Percentiles rank a stretch among this genome's conserved stretches.
These are phyloP conservation scores for Panicum virgatum DNA, from an alignment of 202 grass and related monocot genomes.

Conservation along the genomic window DNA sequence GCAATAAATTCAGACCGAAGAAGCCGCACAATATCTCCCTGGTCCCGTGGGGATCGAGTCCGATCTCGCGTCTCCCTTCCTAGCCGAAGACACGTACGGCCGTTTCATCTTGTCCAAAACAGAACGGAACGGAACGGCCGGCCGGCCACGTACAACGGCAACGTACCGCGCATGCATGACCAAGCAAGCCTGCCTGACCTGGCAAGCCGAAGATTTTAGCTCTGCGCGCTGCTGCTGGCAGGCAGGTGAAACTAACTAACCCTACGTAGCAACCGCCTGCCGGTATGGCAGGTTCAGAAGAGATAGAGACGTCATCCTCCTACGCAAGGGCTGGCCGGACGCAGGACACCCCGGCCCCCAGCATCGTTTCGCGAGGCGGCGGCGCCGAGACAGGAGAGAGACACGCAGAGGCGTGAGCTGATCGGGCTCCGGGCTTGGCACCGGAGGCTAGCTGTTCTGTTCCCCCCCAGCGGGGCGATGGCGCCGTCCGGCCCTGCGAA, in stretches of 20 bases:
- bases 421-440: neutral
- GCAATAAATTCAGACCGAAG: too few species aligned
- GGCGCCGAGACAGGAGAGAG: neutral
- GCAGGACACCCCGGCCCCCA: too few species aligned
- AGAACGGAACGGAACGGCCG: neutral
- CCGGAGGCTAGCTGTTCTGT: neutral
- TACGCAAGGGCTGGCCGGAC: too few species aligned
- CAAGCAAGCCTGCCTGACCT: too few species aligned
- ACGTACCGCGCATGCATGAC: neutral
- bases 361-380: neutral
- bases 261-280: too few species aligned
- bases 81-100: neutral
- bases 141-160: neutral
- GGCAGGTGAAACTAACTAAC: too few species aligned
- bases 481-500: neutral
- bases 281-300: too few species aligned
- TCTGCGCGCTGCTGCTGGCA: too few species aligned
- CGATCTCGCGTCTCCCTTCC: neutral
- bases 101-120: neutral
- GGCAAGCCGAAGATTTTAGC: too few species aligned
- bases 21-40: neutral
- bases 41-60: neutral
- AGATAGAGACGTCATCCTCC: too few species aligned
- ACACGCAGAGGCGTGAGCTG: too few species aligned
- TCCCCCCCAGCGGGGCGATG: neutral